Conservation (phyloP, 192 early-diverging fungal species). For the Podochytrium sp. region DNA sequence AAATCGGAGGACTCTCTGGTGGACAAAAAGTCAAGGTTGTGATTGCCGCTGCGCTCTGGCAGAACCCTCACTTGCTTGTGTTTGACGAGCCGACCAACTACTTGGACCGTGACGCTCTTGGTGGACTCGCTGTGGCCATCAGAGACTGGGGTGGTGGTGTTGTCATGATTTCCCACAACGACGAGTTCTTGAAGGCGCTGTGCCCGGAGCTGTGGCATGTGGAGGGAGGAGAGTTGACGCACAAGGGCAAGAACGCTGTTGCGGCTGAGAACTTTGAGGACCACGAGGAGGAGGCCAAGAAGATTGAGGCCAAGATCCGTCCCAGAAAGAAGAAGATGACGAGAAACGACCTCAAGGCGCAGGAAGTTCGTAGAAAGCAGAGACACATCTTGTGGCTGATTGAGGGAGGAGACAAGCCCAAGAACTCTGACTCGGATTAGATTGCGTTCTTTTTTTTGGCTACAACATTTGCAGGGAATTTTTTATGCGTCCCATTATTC, state of each 20-base stretch:
- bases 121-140: conserved; percentile 72
- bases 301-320: conserved; percentile 55
- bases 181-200: conserved; percentile 74
- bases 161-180: conserved; percentile 81
- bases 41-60: conserved; percentile 83
- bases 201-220: conserved; percentile 77
- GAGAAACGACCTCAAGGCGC: conserved; percentile 54
- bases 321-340: conserved; percentile 57
- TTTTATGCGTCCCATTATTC: no score
- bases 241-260: conserved; percentile 42
- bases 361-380: conserved; percentile 45
- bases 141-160: conserved; percentile 77
- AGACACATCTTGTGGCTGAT: conserved; percentile 51
- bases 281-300: conserved; percentile 39
- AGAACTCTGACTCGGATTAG: conserved; percentile 46
- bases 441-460: no score
- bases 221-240: conserved; percentile 53
- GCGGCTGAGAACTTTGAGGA: conserved; percentile 50
- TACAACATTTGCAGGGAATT: no score
- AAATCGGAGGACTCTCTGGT: conserved; percentile 72
- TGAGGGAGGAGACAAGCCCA: conserved; percentile 46
- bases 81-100: conserved; percentile 82
- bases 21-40: conserved; percentile 89
- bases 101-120: conserved; percentile 75
- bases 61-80: conserved; percentile 88